These are phyloP conservation scores for Pilobolus umbonatus DNA, from an alignment of 192 early-diverging fungal genomes.

Conservation along the genomic window DNA sequence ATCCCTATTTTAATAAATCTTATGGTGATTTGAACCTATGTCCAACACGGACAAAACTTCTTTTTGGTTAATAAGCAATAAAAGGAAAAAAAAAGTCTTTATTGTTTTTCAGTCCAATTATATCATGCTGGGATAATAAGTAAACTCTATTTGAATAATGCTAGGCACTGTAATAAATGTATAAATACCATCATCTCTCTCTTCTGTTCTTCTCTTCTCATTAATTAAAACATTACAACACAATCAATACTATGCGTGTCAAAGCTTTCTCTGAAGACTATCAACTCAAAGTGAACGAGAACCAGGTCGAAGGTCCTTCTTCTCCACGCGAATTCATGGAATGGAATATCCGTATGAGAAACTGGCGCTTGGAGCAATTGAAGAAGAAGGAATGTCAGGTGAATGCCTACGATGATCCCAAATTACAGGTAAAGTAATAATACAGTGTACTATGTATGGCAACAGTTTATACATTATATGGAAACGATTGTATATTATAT, in stretches of 20 bases:
- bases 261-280: conserved; percentile 19
- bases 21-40: no score
- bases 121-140: no score
- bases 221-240: not conserved
- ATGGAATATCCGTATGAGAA: conserved; percentile 10
- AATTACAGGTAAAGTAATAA: conserved; percentile 1
- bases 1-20: no score
- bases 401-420: conserved; percentile 14
- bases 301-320: conserved; percentile 16
- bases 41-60: no score
- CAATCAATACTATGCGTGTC: conserved; percentile 20
- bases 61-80: not conserved
- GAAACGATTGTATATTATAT: no score
- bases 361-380: conserved; percentile 17
- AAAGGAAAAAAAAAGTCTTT: not conserved
- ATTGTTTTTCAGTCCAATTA: not conserved
- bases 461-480: no score
- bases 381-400: not conserved
- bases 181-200: not conserved
- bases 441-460: no score
- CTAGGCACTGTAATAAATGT: not conserved
- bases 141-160: not conserved
- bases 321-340: conserved; percentile 16
- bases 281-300: conserved; percentile 13
- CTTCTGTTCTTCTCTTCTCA: not conserved